Conservation (phyloP, 2,329 filamentous ascomycete genomes). For the Epichloe baconii region DNA sequence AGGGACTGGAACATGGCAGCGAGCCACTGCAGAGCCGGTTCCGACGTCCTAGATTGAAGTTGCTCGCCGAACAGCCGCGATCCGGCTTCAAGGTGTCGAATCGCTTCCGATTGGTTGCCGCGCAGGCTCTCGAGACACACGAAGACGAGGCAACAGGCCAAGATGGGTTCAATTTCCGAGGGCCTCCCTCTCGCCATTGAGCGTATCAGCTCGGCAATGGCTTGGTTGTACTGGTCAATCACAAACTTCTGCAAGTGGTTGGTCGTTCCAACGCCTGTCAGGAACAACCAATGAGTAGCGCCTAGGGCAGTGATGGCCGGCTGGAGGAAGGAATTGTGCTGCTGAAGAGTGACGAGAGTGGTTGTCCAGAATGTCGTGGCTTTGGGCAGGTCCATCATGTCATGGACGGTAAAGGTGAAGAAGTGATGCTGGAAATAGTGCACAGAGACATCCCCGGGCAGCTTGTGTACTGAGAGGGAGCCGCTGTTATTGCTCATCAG, state of each 20-base stretch:
- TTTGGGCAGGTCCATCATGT: conserved; percentile 3
- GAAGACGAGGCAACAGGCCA: conserved; percentile 1
- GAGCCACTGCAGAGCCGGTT: not conserved
- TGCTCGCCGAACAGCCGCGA: conserved; percentile 1
- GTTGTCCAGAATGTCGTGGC: conserved; percentile 1
- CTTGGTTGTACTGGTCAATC: conserved; percentile 1
- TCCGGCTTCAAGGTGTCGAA: conserved; percentile 2
- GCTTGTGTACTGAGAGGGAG: not conserved
- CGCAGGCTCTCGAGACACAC: conserved; percentile 2
- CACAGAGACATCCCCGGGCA: not conserved
- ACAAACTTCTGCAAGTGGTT: not conserved
- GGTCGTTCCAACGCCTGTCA: not conserved
- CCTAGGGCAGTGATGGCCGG: conserved; percentile 1
- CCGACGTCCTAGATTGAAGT: not conserved
- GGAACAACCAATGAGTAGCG: conserved; percentile 1
- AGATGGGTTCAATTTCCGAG: not conserved
- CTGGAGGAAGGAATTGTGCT: conserved; percentile 1
- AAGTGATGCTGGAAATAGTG: conserved; percentile 4
- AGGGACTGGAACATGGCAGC: conserved; percentile 3
- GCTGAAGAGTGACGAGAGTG: not conserved
- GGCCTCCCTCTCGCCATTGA: not conserved
- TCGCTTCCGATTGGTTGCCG: conserved; percentile 2
- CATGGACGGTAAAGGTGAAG: conserved; percentile 1
- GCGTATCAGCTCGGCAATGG: not conserved
- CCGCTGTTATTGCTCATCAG: not conserved